Base-by-base conservation (phyloP, 257 asterid genomes). In the Rehmannia glutinosa region DNA sequence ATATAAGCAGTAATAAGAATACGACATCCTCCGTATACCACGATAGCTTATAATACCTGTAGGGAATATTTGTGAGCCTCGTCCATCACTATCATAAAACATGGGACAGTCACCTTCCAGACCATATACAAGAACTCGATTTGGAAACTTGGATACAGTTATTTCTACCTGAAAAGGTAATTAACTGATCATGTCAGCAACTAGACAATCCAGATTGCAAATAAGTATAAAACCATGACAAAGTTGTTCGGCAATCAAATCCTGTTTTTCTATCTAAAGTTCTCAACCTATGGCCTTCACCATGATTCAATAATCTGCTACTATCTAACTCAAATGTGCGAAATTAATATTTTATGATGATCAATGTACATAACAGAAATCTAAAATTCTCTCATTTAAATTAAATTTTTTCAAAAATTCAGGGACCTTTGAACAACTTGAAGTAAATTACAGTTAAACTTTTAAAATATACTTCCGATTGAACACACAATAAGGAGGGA, bases 81-180 rank as follows among this genome's bases (percentile, higher is more conserved):
- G 92, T 30, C 99, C 99, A 73, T 93, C 95, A n/a, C 36, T 23
- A 75, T 88, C 96, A 61, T 74, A 90, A 78, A 93, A 88, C 78
- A 93, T 73, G 36, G 99, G 99, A 63, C 85, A 75, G 39, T 81
- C 97, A 68, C 97, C 92, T 82, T 93, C 99, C 69, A 90, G 69
- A 64, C 89, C 81, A 77, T 90, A 93, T 5, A 90, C 96, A 66
- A 93, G 94, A 73, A 88, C 78, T 52, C 99, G 92, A 77, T 90
- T 93, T 24, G 99, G 95, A 33, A 76, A 90, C 79, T 93, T 93
- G 3, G 87, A 79, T 32, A 90, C 84, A 27, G 89, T 77, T 46
- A 93, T 67, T 75, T 90, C 97, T 12, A 77, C 96, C 96, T 93
- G 77, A 42, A 78, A 54, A 20, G 62, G 35, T 21, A 51, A 23